Percentiles rank a stretch among this genome's conserved stretches.
Evolutionary conservation across 2,329 filamentous ascomycete species (phyloP).

Genomic region (Stagonosporopsis vannaccii): DNA sequence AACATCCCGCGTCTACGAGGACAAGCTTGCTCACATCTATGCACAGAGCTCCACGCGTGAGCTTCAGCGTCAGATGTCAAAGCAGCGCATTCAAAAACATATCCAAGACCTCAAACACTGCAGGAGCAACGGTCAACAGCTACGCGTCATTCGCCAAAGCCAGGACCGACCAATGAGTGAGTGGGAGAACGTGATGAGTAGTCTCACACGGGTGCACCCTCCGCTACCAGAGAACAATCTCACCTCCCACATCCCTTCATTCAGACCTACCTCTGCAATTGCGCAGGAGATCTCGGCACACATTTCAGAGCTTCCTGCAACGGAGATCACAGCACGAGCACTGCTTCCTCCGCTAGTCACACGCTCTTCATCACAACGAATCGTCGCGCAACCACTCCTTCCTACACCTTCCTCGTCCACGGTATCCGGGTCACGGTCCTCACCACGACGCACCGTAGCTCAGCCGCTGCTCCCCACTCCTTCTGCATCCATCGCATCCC

Average conservation of each 20-base stretch:
- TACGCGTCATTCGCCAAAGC: slow-evolving; percentile 48
- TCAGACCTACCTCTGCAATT: slow-evolving; percentile 29
- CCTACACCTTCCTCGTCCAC: slow-evolving; percentile 42
- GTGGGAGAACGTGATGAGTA: slow-evolving; percentile 47
- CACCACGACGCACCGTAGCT: slow-evolving; percentile 34
- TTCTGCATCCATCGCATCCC: slow-evolving; percentile 38
- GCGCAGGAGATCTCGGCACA: slow-evolving; percentile 26
- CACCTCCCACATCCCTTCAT: slow-evolving; percentile 40
- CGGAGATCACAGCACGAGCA: slow-evolving; percentile 6
- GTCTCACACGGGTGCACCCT: slow-evolving; percentile 36
- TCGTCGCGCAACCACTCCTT: slow-evolving; percentile 40
- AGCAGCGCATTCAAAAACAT: slow-evolving; percentile 53
- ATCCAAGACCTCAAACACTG: slow-evolving; percentile 53
- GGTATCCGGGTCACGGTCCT: slow-evolving; percentile 26
- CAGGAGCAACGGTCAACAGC: slow-evolving; percentile 45
- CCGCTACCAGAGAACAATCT: slow-evolving; percentile 30
- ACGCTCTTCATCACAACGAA: slow-evolving; percentile 29
- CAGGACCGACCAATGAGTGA: slow-evolving; percentile 52
- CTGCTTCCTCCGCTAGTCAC: slow-evolving; percentile 22
- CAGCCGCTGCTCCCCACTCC: slow-evolving; percentile 43
- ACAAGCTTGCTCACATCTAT: slow-evolving; percentile 52
- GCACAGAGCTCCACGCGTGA: slow-evolving; percentile 45
- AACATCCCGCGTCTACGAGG: slow-evolving; percentile 66
- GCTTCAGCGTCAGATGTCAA: slow-evolving; percentile 50
- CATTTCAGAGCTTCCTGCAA: slow-evolving; percentile 30